Evolutionary conservation across 331 rosid genomes (phyloP), one percentile per base, ranked within the genome.

Genomic region (Quercus phellos): DNA sequence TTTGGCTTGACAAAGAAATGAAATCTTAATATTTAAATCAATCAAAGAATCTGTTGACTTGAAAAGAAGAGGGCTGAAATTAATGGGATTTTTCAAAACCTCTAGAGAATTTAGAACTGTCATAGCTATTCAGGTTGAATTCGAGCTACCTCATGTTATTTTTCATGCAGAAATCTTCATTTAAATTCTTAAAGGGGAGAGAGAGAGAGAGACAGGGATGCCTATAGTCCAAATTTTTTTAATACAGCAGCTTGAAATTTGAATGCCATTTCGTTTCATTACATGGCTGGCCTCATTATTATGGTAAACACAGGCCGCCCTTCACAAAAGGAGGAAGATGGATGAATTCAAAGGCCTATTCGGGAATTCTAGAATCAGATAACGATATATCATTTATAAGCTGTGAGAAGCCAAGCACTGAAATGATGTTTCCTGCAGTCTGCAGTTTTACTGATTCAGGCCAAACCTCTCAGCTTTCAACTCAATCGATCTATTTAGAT

Each of bases 341-440:
- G 64, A 75, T 73, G 58, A 81, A 81, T 70, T 82, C 81, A 70
- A 89, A 81, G 82, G 54, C 77, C 18, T 77, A 82, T 59, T 70
- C 83, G 46, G 97, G 84, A 38, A 38, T 88, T 32, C 66, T 85
- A 29, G 97, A 88, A 21, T 75, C 88, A 18, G 95, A 92, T 27
- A 80, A 94, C 9, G 95, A 92, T 66, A 89, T 89, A 81, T 90
- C 97, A 73, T 94, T 92, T 74, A 76, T 89, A 24, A 89, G 93
- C 88, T 89, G 97, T 0, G 96, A 75, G 27, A 89, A 96, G 86
- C 84, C 92, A 26, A 92, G 97, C 82, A 85, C 91, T 63, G 96
- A 85, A 1, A 85, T 85, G 42, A 59, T 85, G 29, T 89, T 97
- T 70, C 84, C 96, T 51, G 60, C 83, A 32, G 73, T 70, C 63